Evolutionary conservation across 2,329 filamentous ascomycete genomes (phyloP).

Genomic region (Penicillium sp.): DNA sequence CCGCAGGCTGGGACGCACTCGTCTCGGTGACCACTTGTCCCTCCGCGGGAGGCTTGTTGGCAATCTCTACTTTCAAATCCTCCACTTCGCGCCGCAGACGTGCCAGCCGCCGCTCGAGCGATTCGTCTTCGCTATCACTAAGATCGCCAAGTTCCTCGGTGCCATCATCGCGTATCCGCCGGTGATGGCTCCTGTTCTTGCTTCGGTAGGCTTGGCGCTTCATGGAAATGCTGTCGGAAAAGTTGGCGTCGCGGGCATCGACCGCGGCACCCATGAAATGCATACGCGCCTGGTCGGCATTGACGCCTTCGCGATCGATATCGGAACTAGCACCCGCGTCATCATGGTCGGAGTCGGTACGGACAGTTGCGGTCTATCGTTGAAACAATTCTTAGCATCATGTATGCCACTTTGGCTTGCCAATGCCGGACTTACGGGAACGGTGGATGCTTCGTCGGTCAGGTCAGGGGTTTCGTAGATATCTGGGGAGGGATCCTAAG

Average conservation of each 20-base stretch:
- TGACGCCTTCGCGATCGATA: slow-evolving; percentile 77
- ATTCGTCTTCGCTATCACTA: slow-evolving; percentile 80
- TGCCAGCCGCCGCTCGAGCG: slow-evolving; percentile 76
- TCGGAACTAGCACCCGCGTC: slow-evolving; percentile 57
- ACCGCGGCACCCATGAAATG: slow-evolving; percentile 77
- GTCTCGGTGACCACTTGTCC: slow-evolving; percentile 50
- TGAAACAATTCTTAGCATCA: slow-evolving; percentile 49
- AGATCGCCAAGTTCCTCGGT: slow-evolving; percentile 71
- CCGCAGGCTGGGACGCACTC: slow-evolving; percentile 22
- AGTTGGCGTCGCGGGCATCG: slow-evolving; percentile 78
- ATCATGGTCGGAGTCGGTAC: slow-evolving; percentile 64
- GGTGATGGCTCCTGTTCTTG: slow-evolving; percentile 59
- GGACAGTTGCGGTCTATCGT: slow-evolving; percentile 59
- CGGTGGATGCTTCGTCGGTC: slow-evolving; percentile 85
- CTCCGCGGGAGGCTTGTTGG: slow-evolving; percentile 55
- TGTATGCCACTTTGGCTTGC: neutral
- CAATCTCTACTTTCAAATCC: slow-evolving; percentile 64
- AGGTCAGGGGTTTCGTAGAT: slow-evolving; percentile 96
- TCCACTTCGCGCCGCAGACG: slow-evolving; percentile 82
- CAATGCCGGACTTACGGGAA: slow-evolving; percentile 64
- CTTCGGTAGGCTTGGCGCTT: slow-evolving; percentile 84
- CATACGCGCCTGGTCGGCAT: slow-evolving; percentile 77
- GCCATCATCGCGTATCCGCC: slow-evolving; percentile 53
- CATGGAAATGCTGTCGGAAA: slow-evolving; percentile 83
- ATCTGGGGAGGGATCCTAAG: slow-evolving; percentile 85